These are phyloP conservation scores for Pyronema domesticum DNA, from an alignment of 495 filamentous ascomycete species.

Conservation along the genomic window DNA sequence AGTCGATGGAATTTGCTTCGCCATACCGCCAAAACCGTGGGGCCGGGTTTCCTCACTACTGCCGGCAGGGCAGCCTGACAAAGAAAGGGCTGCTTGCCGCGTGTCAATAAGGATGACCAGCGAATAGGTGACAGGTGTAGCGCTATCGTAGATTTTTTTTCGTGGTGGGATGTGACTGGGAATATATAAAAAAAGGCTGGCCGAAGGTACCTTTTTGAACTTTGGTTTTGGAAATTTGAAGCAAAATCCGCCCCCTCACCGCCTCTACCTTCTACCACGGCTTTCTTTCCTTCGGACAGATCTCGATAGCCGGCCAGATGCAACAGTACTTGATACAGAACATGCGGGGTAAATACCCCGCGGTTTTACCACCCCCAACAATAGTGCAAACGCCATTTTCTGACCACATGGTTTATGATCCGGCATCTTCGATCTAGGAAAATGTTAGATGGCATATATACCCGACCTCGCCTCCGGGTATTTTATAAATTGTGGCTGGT, in stretches of 20 bases:
- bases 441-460: not conserved
- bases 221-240: not conserved
- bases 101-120: constrained; percentile 1
- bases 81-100: constrained; percentile 1
- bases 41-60: not conserved
- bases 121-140: not conserved
- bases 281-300: not conserved
- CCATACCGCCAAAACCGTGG: not conserved
- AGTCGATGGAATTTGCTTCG: not conserved
- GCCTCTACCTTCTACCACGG: not conserved
- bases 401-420: not conserved
- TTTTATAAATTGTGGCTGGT: not conserved
- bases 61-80: not conserved
- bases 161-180: not conserved
- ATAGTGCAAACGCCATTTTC: not conserved
- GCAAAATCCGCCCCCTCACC: not conserved
- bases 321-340: not conserved
- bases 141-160: not conserved
- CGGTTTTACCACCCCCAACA: not conserved
- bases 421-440: not conserved
- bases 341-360: not conserved
- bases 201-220: not conserved
- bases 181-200: not conserved
- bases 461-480: not conserved
- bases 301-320: not conserved